Base-by-base conservation (phyloP, 2,329 filamentous ascomycete genomes). In the Fusarium falciforme region DNA sequence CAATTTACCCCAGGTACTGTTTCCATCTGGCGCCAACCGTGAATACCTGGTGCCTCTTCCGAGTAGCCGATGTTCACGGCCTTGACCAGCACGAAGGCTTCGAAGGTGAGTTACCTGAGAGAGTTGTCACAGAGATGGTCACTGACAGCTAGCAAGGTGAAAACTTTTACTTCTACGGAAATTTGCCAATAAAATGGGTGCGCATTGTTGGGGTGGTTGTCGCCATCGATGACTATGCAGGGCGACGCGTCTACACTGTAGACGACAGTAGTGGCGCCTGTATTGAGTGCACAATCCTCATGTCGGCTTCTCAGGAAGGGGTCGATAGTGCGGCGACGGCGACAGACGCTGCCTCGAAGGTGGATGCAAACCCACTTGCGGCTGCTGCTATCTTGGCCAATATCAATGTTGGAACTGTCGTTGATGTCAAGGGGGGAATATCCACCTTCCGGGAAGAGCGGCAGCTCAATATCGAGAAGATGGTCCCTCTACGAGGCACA, bases 161-260 rank as follows among this genome's bases (percentile, higher is more conserved):
- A 77, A 84, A 87, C 72, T 84, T 92, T 36, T 92, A 87, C 79
- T 94, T 95, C 81, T 87, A 91, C 83, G 82, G 87, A 59, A 95
- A 95, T 80, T 90, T 95, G 74, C 93, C 93, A 0, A 90, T 96
- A 76, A 90, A 91, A 87, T 95, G 92, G 89, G 89, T 93, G 62
- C 91, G 92, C 70, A 82, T 95, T 35, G 88, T 91, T 9, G 94
- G 94, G 33, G 82, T 94, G 10, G 87, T 96, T 25, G 91, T 95
- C 64, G 89, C 88, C 14, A 82, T 90, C 38, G 87, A 90, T 72
- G 86, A 90, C 25, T 88, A 84, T 65, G 71, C 77, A 38, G 82
- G 82, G 38, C 84, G 84, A 38, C 85, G 83, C 52, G 82, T 89
- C 44, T 90, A 88, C 75, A 91, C 87, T 2, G 80, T 93, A n/a